Evolutionary conservation across 192 early-diverging fungal species (phyloP), one percentile per base, ranked within the genome.

Genomic region (Umbelopsis sp.): DNA sequence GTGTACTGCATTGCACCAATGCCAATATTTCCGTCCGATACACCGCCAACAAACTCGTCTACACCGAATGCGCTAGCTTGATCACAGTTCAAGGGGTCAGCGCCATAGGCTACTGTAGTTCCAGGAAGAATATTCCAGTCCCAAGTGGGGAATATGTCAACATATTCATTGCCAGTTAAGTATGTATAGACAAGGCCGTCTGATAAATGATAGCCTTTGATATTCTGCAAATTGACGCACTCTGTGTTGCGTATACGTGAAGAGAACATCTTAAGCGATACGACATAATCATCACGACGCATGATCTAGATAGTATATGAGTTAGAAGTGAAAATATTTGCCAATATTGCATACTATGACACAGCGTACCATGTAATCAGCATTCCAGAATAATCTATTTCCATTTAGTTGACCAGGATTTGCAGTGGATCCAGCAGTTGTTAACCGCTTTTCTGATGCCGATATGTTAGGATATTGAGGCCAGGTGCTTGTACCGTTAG

Each of bases 61-160:
- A 59, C 45, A 0, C 76, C 76, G 32, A 65, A 62, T 29, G 38
- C 65, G 10, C 69, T 70, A 29, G 76, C 69, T 25, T 43, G 10
- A 25, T 62, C 47, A n/a, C 76, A 77, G n/a, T 21, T 50, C 11
- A 77, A 52, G 20, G 45, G 53, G 24, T 45, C 59, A 0, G 41
- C 66, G 4, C 71, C 71, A 69, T 72, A 72, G 32, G 70, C 76
- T 9, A 69, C 71, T 16, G 76, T 77, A 10, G 71, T 73, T 8
- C 76, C 76, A 36, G 76, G 76, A 8, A 72, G 24, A n/a, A 77
- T 47, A 45, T 77, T 36, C 76, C 76, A 77, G 45, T 77, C 71
- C 76, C 71, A 77, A 21, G 65, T 51, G 21, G 71, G 62, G 66
- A 77, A 77, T 0, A 66, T 65, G 45, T 77, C 76, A n/a, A 69